Base-by-base conservation (phyloP, 805 yeast genomes). In the Metschnikowia orientalis region DNA sequence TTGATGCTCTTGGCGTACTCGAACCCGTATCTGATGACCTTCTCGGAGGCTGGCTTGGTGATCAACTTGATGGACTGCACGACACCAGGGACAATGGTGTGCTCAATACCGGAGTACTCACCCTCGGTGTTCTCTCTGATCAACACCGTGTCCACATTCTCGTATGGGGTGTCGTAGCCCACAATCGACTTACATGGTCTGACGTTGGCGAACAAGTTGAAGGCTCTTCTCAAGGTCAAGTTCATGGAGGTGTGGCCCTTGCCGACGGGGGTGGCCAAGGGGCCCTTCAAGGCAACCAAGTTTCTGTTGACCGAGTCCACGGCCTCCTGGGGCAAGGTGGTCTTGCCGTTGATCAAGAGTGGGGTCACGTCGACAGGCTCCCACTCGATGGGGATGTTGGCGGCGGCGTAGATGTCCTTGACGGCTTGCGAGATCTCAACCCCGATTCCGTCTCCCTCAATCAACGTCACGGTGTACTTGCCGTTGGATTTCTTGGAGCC, bases 91-190 rank as follows among this genome's bases (percentile, higher is more conserved):
- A 88, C 94, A 47, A 92, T 88, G 45, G 87, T 83, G 73, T 92
- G 98, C 75, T 92, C 98, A 53, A 92, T 89, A 70, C 98, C 98
- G 19, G 97, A 89, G 73, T 90, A 90, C 71, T 90, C 98, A 74
- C 98, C 98, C 69, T 92, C 97, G 47, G 98, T 90, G 79, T 92
- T 92, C 73, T 92, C 98, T 77, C 98, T 88, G 63, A 92, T 89
- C 54, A 92, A 73, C 22, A 90, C 96, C 45, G 95, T 82, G 69
- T 92, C 94, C 45, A 92, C 97, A 61, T 84, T 75, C 41, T 75
- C 71, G 67, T 83, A 84, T 30, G 90, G 95, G 41, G 97, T 92
- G 65, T 88, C 75, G 79, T 77, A 89, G 57, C 98, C 98, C 43
- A 76, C 83, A 49, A 92, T 77, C 40, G 95, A 83, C 68, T 84